phyloP scores from a whole-genome alignment of 495 filamentous ascomycete species.

The Aspergillus egyptiacus region DNA sequence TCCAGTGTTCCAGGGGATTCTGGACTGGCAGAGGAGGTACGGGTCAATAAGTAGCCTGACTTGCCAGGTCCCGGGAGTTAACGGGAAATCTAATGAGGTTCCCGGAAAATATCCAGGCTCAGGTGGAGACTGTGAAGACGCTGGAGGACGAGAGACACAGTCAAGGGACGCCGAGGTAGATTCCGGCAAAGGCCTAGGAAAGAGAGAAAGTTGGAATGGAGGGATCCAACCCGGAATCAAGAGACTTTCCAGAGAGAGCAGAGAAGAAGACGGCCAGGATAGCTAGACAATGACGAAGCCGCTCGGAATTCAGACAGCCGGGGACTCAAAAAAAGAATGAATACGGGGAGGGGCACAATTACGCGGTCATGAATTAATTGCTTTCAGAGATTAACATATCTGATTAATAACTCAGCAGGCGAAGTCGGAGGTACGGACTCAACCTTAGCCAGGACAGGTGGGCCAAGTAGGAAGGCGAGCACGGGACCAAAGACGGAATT shows the following conservation, averaged over 20 bases:
- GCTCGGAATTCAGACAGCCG: not conserved
- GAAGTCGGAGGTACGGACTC: conserved; percentile 7
- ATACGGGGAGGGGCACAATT: not conserved
- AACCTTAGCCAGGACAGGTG: conserved; percentile 11
- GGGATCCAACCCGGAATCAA: not conserved
- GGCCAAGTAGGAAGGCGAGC: conserved; percentile 16
- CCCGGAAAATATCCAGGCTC: not conserved
- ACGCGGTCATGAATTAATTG: not conserved
- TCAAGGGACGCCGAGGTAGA: not conserved
- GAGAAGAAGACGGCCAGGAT: not conserved
- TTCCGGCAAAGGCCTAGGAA: not conserved
- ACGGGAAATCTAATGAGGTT: not conserved
- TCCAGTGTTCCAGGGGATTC: not conserved
- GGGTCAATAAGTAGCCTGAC: not conserved
- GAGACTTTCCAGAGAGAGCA: not conserved
- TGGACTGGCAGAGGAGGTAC: not conserved
- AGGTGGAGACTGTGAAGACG: not conserved
- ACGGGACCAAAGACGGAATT: conserved; percentile 12
- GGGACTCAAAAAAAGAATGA: not conserved
- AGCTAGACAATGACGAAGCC: not conserved
- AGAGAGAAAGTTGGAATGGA: not conserved
- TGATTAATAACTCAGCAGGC: conserved; percentile 8
- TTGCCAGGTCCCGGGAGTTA: not conserved
- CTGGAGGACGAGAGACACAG: conserved; percentile 3
- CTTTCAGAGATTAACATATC: not conserved